Base-by-base conservation (phyloP, 2,329 filamentous ascomycete genomes). In the Cladosporium sp. region DNA sequence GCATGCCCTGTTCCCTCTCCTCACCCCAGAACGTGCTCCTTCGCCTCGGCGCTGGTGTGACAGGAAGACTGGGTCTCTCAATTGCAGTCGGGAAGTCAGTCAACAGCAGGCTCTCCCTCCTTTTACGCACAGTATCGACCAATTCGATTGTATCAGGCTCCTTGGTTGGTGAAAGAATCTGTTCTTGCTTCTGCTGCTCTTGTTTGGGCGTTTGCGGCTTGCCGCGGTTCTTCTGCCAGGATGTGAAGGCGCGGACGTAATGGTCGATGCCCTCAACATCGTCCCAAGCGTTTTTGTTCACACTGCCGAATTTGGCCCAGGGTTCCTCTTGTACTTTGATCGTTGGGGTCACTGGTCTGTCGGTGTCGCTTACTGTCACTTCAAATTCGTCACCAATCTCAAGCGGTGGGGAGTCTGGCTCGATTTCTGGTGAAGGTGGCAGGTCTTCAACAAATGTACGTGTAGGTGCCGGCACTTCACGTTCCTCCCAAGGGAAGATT, bases 401-500 rank as follows among this genome's bases (percentile, higher is more conserved):
- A 24, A 66, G 58, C 15, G 65, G 58, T 28, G 65, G 58, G 7
- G 65, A 61, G 38, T 59, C 57, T n/a, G 68, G 66, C 41, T 58
- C 65, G 12, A 69, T 67, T 58, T 68, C 68, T n/a, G 69, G 68
- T 10, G 66, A 63, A 26, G 61, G 66, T 15, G 68, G 67, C 58
- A 71, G 71, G 66, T 88, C 86, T 67, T 88, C 86, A 57, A 82
- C 80, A 73, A 93, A 95, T 14, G 88, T 84, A 70, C 92, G 87
- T 14, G 86, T 86, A 11, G 87, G 80, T 72, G 83, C 87, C 14
- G 89, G 84, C 68, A 86, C 86, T 66, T 88, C 81, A 68, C 89
- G 81, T 51, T 79, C 80, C 78, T 99, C 95, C 95, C 95, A 99
- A 0, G 95, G 95, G 77, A 99, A 99, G 59, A 98, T 89, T 3